Base-by-base conservation (phyloP, 148 eudicot genomes). In the Polygonum aviculare region DNA sequence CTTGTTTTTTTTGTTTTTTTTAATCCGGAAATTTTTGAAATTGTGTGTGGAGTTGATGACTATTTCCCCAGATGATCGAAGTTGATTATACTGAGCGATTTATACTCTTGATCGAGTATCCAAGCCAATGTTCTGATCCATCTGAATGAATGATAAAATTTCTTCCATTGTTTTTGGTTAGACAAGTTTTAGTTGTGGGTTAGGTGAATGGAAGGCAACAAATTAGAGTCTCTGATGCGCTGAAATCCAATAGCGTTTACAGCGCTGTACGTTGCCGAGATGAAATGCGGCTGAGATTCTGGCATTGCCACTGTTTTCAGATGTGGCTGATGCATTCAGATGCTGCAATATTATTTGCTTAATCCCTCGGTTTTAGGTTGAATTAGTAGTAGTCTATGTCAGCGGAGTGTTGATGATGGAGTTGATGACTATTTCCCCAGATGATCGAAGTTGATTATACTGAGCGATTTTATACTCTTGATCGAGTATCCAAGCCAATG, bases 231-330 rank as follows among this genome's bases (percentile, higher is more conserved):
- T 74, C 84, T 84, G 86, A 77, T 74, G 75, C 78, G 82, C 84
- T 57, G 12, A n/a, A 14, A 7, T 40, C 62, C 31, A 54, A 81
- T 84, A 33, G 86, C 73, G 82, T 12, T 12, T 79, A 69, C 62
- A 81, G 84, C 74, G 86, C 86, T 84, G 84, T 84, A 84, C 84
- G 75, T 84, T 81, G 86, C 84, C 86, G n/a, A 84, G 70, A 0
- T 12, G n/a, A 67, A 4, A 2, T 18, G 84, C 78, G 77, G 78
- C 60, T 79, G 77, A 81, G 82, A 84, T 79, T 84, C 82, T 84
- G 78, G 84, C 84, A 44, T 77, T 72, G 48, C 59, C 80, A 72
- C 48, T 79, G 33, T 18, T 63, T 15, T 14, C 2, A 4, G 48
- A 33, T 19, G 52, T 75, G 84, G 82, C 62, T 59, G 51, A 71